Evolutionary conservation across 1,139 yeast species (phyloP).

Genomic region (Pichia sp.): DNA sequence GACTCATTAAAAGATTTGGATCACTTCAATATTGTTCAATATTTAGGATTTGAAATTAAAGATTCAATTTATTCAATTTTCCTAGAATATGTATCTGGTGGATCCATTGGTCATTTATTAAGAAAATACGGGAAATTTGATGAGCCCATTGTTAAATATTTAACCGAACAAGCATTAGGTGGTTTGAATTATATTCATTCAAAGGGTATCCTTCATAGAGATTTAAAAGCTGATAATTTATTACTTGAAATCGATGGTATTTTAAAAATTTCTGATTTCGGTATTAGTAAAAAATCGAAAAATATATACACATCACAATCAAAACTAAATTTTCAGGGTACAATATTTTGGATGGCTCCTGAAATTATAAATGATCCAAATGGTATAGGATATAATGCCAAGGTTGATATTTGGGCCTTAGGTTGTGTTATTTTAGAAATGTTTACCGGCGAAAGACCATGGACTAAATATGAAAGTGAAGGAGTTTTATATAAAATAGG

Average conservation of each 20-base stretch:
- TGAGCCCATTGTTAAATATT: slow-evolving; percentile 62
- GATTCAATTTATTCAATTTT: slow-evolving; percentile 74
- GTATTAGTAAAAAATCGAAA: slow-evolving; percentile 82
- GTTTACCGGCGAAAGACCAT: slow-evolving; percentile 82
- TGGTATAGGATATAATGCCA: slow-evolving; percentile 81
- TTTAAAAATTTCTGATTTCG: slow-evolving; percentile 95
- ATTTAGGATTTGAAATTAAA: slow-evolving; percentile 82
- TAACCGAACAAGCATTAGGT: slow-evolving; percentile 72
- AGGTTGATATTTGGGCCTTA: slow-evolving; percentile 85
- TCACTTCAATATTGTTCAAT: slow-evolving; percentile 91
- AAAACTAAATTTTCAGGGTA: slow-evolving; percentile 92
- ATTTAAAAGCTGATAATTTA: slow-evolving; percentile 90
- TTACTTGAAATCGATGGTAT: slow-evolving; percentile 87
- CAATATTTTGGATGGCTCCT: slow-evolving; percentile 99
- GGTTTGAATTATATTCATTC: slow-evolving; percentile 85
- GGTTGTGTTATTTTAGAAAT: slow-evolving; percentile 96
- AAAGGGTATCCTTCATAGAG: slow-evolving; percentile 87
- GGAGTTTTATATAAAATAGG: slow-evolving; percentile 71
- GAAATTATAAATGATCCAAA: slow-evolving; percentile 80
- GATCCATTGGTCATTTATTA: slow-evolving; percentile 84
- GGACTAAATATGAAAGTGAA: slow-evolving; percentile 75
- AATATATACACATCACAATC: slow-evolving; percentile 88
- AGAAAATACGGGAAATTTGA: slow-evolving; percentile 82
- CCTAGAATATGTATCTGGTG: slow-evolving; percentile 96
- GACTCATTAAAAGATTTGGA: slow-evolving; percentile 92